phyloP scores from a whole-genome alignment of 768 basidiomycete genomes.

The Aureoboletus auriporus region DNA sequence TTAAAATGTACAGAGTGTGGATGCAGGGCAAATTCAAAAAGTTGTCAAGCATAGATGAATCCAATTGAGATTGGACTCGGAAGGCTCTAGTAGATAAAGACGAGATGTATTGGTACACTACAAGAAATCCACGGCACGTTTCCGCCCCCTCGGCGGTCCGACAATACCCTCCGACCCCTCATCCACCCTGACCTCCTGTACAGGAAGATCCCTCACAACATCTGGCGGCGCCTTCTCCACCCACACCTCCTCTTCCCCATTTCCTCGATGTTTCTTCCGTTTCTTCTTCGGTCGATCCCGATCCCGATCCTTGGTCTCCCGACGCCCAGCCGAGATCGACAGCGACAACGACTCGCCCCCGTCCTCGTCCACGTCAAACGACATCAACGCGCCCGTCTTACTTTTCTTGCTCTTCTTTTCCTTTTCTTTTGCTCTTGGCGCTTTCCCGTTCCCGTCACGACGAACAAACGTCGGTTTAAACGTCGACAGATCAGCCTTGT shows the following conservation, averaged over 20 bases:
- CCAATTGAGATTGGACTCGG: no score
- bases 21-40: constrained; percentile 84
- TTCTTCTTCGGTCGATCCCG: constrained; percentile 40
- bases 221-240: constrained; percentile 60
- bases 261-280: constrained; percentile 35
- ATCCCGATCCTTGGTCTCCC: constrained; percentile 33
- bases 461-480: constrained; percentile 91
- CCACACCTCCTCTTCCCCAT: constrained; percentile 61
- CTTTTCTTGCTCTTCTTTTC: constrained; percentile 48
- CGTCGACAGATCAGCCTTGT: constrained; percentile 52
- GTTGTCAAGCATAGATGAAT: background rate
- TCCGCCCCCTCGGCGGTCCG: constrained; percentile 43
- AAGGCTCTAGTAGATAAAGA: no score
- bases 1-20: constrained; percentile 98
- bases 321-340: constrained; percentile 22
- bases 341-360: constrained; percentile 36
- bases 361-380: constrained; percentile 75
- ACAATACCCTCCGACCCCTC: constrained; percentile 14
- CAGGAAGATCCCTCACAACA: constrained; percentile 37
- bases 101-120: constrained; percentile 27
- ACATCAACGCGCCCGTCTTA: constrained; percentile 51
- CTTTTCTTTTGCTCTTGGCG: constrained; percentile 43
- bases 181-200: constrained; percentile 10
- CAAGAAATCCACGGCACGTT: constrained; percentile 75
- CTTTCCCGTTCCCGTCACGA: constrained; percentile 34